Evolutionary conservation across 139 green algal species (phyloP), one percentile per base, ranked within the genome.

Genomic region (Chlamydomonas sp.): DNA sequence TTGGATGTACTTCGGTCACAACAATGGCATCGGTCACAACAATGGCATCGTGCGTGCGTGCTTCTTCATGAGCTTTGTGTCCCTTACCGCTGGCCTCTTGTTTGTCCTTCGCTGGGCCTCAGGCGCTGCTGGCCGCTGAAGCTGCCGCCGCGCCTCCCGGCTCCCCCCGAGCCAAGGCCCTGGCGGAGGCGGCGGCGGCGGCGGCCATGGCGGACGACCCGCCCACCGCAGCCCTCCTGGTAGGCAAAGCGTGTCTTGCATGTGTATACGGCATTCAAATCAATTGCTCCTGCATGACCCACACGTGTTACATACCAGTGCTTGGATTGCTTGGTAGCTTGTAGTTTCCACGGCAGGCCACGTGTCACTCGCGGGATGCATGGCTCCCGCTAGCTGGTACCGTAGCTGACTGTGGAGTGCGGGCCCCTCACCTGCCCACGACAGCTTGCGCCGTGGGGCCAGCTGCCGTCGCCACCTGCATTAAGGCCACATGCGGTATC

Each of bases 151-250:
- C 58, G 5, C 31, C 10, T n/a, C 20, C n/a, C 63, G 0, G 5
- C 31, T 59, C 63, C 14, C 7, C 59, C 15, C 79, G 80, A 3
- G 64, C 64, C 8, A 10, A 7, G 66, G 66, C 31, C 57, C 69
- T 86, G 12, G 68, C n/a, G 17, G 80, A 86, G 59, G 80, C 15
- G 59, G 80, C 69, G 18, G 69, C 68, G 17, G 80, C 71, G 80
- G 80, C 69, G 68, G 80, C 66, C 58, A 20, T 73, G 20, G 67
- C 59, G 58, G 59, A 61, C 6, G 59, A 78, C 57, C 58, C 68
- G 4, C 58, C 68, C 59, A 58, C 68, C 17, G 60, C 10, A 18
- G 60, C 77, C 18, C 80, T 86, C 18, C 68, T 77, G 80, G 80
- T 49, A 49, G 31, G 31, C 31, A 49, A 49, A 49, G 31, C 31